Percentiles rank a stretch among this genome's conserved stretches.
Conservation (phyloP, 345 rosid species). For the Sonneratia caseolaris region DNA sequence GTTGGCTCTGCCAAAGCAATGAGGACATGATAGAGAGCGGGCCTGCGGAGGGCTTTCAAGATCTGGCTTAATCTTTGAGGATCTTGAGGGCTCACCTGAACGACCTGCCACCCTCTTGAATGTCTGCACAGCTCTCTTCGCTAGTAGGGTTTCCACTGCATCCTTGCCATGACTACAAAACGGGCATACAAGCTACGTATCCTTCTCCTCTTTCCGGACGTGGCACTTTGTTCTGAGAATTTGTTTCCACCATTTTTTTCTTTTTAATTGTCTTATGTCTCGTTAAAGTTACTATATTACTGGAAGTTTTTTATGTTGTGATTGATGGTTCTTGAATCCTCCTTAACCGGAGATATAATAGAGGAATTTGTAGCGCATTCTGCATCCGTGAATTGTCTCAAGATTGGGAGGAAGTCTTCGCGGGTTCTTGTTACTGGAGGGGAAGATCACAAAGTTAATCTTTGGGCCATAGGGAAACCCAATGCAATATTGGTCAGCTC, state of each 20-base stretch:
- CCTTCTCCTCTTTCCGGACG: conserved; percentile 21
- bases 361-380: conserved; percentile 99
- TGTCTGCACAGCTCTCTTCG: conserved; percentile 15
- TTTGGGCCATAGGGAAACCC: conserved; percentile 99
- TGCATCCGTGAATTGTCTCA: conserved; percentile 80
- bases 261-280: background rate
- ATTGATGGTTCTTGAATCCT: conserved; percentile 7
- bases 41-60: conserved; percentile 11
- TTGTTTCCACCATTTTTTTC: background rate
- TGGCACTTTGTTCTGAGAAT: background rate
- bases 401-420: conserved; percentile 94
- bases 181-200: conserved; percentile 99
- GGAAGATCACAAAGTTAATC: conserved; percentile 96
- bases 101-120: conserved; percentile 7
- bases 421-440: conserved; percentile 96
- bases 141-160: conserved; percentile 33
- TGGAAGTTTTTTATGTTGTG: background rate
- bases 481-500: conserved; percentile 92
- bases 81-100: conserved; percentile 9
- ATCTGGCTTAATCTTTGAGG: conserved; percentile 13
- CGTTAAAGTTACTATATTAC: background rate
- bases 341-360: conserved; percentile 21
- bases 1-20: background rate
- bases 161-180: conserved; percentile 73
- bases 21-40: conserved; percentile 5